phyloP scores from a whole-genome alignment of 805 yeast genomes.

The Saccharomycopsis vini region DNA sequence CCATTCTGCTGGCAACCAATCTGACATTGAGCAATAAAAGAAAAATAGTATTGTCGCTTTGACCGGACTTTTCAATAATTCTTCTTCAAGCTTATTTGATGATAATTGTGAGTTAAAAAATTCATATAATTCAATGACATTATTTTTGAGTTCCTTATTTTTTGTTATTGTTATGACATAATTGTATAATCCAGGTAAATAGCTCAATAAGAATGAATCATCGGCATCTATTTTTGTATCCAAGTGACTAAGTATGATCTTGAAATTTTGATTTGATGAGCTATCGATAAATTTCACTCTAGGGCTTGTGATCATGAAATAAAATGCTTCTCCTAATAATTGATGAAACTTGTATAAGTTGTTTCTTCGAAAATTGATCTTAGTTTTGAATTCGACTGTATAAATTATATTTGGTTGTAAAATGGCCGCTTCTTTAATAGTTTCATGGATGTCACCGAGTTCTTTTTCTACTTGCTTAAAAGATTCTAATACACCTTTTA shows the following conservation, averaged over 20 bases:
- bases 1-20: slow-evolving; percentile 16
- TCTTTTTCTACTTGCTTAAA: slow-evolving; percentile 52
- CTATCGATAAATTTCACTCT: slow-evolving; percentile 21
- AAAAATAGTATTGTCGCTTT: slow-evolving; percentile 7
- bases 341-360: slow-evolving; percentile 64
- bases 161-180: slow-evolving; percentile 6
- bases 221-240: slow-evolving; percentile 39
- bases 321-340: slow-evolving; percentile 54
- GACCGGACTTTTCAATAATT: slow-evolving; percentile 6
- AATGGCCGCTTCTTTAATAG: slow-evolving; percentile 42
- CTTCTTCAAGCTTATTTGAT: not conserved
- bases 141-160: not conserved
- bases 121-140: slow-evolving; percentile 11
- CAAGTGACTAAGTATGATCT: slow-evolving; percentile 36
- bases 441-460: slow-evolving; percentile 44
- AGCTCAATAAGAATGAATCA: slow-evolving; percentile 58
- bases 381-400: slow-evolving; percentile 36
- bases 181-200: slow-evolving; percentile 47
- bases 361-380: slow-evolving; percentile 49
- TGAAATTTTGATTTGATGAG: slow-evolving; percentile 29
- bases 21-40: slow-evolving; percentile 13
- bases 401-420: slow-evolving; percentile 36
- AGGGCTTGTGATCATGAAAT: slow-evolving; percentile 35
- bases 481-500: slow-evolving; percentile 40
- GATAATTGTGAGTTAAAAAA: slow-evolving; percentile 5